These are phyloP conservation scores for Plectosphaerella sp. DNA, from an alignment of 2,329 filamentous ascomycete species.

Conservation along the genomic window DNA sequence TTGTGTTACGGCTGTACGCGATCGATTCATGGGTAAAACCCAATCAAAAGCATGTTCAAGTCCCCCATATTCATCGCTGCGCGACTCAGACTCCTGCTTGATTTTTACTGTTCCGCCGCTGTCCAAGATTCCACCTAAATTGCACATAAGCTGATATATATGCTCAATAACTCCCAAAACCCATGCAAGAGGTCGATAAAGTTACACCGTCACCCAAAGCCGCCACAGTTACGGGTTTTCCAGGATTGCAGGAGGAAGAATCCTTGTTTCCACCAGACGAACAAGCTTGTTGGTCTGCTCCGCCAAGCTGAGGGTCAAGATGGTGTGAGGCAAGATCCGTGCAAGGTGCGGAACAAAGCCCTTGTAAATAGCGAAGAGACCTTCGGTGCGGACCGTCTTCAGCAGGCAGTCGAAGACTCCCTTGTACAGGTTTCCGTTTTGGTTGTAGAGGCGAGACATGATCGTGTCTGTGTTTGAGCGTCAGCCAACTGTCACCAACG, in stretches of 20 bases:
- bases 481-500: neutral
- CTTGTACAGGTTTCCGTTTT: constrained; percentile 94
- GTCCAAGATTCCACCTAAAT: too few relatives aligned
- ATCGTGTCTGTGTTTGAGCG: constrained; percentile 65
- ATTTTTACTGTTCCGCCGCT: neutral
- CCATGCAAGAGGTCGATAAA: neutral
- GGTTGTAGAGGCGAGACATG: constrained; percentile 99
- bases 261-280: constrained; percentile 64
- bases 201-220: neutral
- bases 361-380: constrained; percentile 92
- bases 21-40: constrained; percentile 48
- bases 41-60: neutral
- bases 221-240: constrained; percentile 16
- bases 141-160: too few relatives aligned
- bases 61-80: neutral
- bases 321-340: constrained; percentile 90
- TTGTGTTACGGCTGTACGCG: constrained; percentile 74
- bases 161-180: neutral
- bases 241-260: constrained; percentile 40
- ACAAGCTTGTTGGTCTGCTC: constrained; percentile 97
- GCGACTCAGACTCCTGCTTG: neutral
- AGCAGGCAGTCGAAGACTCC: constrained; percentile 88
- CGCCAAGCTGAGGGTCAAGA: constrained; percentile 85
- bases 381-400: constrained; percentile 89
- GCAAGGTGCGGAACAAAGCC: constrained; percentile 94